phyloP scores from a whole-genome alignment of 2,329 filamentous ascomycete genomes.

The Trichothecium roseum region DNA sequence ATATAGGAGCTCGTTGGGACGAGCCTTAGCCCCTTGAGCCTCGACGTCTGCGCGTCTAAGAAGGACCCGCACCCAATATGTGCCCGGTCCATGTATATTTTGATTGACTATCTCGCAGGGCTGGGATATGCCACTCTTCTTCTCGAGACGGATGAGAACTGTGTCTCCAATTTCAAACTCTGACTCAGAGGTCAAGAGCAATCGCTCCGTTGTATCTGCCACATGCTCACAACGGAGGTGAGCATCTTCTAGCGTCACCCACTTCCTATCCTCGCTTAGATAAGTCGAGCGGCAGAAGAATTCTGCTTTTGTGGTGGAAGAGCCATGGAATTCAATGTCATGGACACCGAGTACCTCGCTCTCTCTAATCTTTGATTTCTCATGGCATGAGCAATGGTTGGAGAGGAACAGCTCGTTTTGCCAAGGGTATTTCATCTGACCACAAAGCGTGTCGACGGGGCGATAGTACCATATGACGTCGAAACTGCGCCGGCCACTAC shows the following conservation, averaged over 20 bases:
- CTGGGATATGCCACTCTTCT: slow-evolving; percentile 33
- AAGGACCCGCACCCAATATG: slow-evolving; percentile 32
- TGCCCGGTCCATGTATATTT: slow-evolving; percentile 14
- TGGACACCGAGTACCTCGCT: slow-evolving; percentile 48
- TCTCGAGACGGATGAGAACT: slow-evolving; percentile 33
- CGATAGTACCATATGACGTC: slow-evolving; percentile 67
- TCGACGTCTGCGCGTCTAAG: slow-evolving; percentile 35
- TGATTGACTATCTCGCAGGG: slow-evolving; percentile 44
- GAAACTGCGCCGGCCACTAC: slow-evolving; percentile 32
- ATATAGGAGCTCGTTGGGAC: slow-evolving; percentile 50
- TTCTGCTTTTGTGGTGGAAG: slow-evolving; percentile 33
- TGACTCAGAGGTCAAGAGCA: too few relatives aligned
- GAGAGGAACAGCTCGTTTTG: slow-evolving; percentile 67
- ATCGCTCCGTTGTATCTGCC: slow-evolving; percentile 6
- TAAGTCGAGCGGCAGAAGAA: slow-evolving; percentile 67
- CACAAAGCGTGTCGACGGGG: slow-evolving; percentile 60
- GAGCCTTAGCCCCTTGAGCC: slow-evolving; percentile 13
- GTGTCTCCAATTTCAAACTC: slow-evolving; percentile 46
- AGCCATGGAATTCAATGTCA: slow-evolving; percentile 45
- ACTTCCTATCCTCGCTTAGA: slow-evolving; percentile 46
- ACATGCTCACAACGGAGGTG: slow-evolving; percentile 45
- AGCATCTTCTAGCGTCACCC: slow-evolving; percentile 42
- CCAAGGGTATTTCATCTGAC: slow-evolving; percentile 56
- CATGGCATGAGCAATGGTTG: slow-evolving; percentile 61
- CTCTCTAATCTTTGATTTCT: slow-evolving; percentile 33